Conservation (phyloP, 768 basidiomycete genomes). For the Pleurotus tuoliensis region DNA sequence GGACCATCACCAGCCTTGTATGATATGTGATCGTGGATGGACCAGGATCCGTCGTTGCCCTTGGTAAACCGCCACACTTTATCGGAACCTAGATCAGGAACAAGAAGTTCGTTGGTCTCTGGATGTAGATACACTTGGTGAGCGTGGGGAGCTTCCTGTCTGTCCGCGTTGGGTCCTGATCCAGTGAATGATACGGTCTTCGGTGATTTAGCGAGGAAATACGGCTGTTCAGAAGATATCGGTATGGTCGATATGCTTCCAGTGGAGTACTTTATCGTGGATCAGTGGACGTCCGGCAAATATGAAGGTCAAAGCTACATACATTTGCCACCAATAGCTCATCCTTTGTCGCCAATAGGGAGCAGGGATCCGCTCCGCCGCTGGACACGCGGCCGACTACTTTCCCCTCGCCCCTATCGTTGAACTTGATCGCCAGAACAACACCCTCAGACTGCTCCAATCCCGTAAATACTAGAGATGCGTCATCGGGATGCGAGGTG, state of each 20-base stretch:
- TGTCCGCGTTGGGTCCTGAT: conserved; percentile 57
- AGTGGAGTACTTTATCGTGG: conserved; percentile 56
- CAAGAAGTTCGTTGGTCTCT: conserved; percentile 52
- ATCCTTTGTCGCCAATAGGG: conserved; percentile 51
- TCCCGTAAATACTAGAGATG: conserved; percentile 58
- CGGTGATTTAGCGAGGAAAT: conserved; percentile 31
- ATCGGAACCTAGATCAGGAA: conserved; percentile 78
- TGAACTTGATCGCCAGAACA: conserved; percentile 56
- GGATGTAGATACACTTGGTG: conserved; percentile 63
- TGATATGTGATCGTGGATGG: conserved; percentile 41
- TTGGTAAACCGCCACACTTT: conserved; percentile 54
- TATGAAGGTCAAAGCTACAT: conserved; percentile 24
- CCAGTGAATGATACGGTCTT: conserved; percentile 42
- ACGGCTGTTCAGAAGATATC: conserved; percentile 43
- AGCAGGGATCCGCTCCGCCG: conserved; percentile 62
- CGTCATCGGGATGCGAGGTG: conserved; percentile 51
- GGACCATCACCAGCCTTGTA: conserved; percentile 63
- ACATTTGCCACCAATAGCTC: conserved; percentile 73
- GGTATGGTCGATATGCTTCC: conserved; percentile 58
- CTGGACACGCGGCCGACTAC: conserved; percentile 47
- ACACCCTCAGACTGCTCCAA: conserved; percentile 68
- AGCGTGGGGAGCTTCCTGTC: conserved; percentile 74
- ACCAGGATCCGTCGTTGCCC: conserved; percentile 41
- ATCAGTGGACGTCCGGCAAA: not conserved
- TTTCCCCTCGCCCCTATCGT: conserved; percentile 46